Evolutionary conservation across 495 filamentous ascomycete genomes (phyloP).

Genomic region (Poronia punctata): DNA sequence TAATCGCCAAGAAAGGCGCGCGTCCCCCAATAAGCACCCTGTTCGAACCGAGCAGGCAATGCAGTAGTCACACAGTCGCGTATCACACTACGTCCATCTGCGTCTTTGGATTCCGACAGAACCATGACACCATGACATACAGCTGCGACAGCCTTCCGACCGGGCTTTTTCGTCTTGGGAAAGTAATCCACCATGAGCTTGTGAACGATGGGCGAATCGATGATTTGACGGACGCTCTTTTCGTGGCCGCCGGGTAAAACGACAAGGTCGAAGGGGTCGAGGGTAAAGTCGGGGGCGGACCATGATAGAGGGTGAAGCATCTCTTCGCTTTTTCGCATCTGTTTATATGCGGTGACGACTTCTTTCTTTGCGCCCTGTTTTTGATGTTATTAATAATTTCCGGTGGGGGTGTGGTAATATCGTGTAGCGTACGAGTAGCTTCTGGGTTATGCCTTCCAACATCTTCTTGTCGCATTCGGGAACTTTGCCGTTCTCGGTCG

Average conservation of each 20-base stretch:
- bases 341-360: conserved; percentile 33
- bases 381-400: conserved; percentile 6
- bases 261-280: conserved; percentile 41
- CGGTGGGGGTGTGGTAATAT: conserved; percentile 2
- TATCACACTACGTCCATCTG: conserved; percentile 39
- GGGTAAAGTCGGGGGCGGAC: conserved; percentile 38
- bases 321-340: conserved; percentile 38
- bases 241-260: conserved; percentile 50
- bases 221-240: conserved; percentile 44
- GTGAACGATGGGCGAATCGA: conserved; percentile 44
- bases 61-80: conserved; percentile 44
- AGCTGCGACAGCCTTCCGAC: conserved; percentile 39
- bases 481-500: conserved; percentile 43
- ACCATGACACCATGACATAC: conserved; percentile 52
- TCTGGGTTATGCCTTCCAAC: conserved; percentile 45
- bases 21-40: conserved; percentile 42
- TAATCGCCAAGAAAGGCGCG: conserved; percentile 47
- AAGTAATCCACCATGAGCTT: conserved; percentile 42
- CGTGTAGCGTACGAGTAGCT: conserved; percentile 37
- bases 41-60: conserved; percentile 44
- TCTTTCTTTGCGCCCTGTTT: conserved; percentile 40
- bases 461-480: conserved; percentile 47
- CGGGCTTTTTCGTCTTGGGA: conserved; percentile 39
- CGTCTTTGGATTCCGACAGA: conserved; percentile 35
- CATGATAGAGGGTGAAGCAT: conserved; percentile 38